These are phyloP conservation scores for Colletotrichum sp. DNA, from an alignment of 2,329 filamentous ascomycete genomes.

Conservation along the genomic window DNA sequence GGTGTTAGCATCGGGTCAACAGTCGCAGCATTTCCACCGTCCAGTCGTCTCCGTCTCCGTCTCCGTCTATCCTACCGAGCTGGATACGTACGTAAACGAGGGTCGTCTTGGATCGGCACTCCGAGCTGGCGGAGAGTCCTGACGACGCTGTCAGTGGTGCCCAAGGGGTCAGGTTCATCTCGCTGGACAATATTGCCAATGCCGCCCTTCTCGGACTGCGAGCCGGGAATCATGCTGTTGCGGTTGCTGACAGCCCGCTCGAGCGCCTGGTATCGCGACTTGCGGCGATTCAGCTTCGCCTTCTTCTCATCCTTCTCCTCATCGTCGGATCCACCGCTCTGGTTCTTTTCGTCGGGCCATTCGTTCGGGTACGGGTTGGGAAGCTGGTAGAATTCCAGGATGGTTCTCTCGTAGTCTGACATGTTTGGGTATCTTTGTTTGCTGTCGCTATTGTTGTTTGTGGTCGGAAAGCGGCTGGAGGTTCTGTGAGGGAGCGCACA, in stretches of 20 bases:
- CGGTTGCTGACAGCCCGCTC: slow-evolving; percentile 76
- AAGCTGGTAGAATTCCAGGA: slow-evolving; percentile 91
- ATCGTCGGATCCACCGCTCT: slow-evolving; percentile 70
- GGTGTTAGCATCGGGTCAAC: slow-evolving; percentile 8
- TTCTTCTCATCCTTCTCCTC: slow-evolving; percentile 53
- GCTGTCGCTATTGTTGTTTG: not conserved
- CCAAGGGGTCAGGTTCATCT: slow-evolving; percentile 92
- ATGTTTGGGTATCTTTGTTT: not conserved
- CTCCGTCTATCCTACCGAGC: not conserved
- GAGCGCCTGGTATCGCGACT: slow-evolving; percentile 84
- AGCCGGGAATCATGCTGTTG: slow-evolving; percentile 69
- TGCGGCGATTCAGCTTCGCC: slow-evolving; percentile 62
- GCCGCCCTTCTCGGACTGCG: slow-evolving; percentile 68
- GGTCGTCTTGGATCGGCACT: slow-evolving; percentile 83
- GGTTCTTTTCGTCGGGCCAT: slow-evolving; percentile 86
- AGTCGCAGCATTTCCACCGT: not conserved
- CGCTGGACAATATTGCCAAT: slow-evolving; percentile 82
- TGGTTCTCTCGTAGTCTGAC: slow-evolving; percentile 73
- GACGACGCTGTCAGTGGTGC: slow-evolving; percentile 87
- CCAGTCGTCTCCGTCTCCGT: not conserved
- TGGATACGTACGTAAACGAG: slow-evolving; percentile 68
- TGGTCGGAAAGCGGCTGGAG: not conserved
- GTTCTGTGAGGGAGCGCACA: not conserved
- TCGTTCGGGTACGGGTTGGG: slow-evolving; percentile 77
- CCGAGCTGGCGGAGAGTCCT: slow-evolving; percentile 78